Base-by-base conservation (phyloP, 169 alveolate genomes). In the Ichthyophthirius multifiliis region DNA sequence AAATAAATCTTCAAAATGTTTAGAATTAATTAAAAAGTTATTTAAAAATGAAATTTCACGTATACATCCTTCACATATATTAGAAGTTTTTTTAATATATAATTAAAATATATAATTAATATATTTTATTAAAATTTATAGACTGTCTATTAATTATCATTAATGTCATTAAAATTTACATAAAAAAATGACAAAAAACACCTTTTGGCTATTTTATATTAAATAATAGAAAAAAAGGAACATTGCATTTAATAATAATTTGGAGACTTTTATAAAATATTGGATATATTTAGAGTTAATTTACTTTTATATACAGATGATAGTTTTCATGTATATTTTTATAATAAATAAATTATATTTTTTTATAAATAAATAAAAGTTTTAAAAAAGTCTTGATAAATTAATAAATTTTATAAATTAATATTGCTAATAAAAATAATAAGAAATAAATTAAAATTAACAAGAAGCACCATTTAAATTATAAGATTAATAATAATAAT, bases 231-330 rank as follows among this genome's bases (percentile, higher is more conserved):
- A 15, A 39, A 16, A 55, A 55, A 39, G 31, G 41, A 55, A 27
- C 71, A 55, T 55, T 55, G 71, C 31, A 55, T 55, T 27, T 55
- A 27, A 55, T 27, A 39, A 20, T 34, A 55, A 55, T 55, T 27
- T 27, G 71, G 71, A 55, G 27, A 55, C 31, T 55, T 55, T 55
- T 55, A 55, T 55, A 55, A 55, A 55, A 55, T 55, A 55, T 27
- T 55, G 31, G 71, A 55, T 55, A 55, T 39, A 13, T 55, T 55
- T 55, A 23, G 71, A 55, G 34, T 55, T 39, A 55, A 55, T 27
- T 39, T 55, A 27, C 71, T 55, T 55, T 55, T 55, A 55, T 55
- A 27, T 55, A 55, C 9, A 55, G 71, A 55, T 55, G 71, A 55
- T 10, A 27, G 32, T 1, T 55, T 55, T 55, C 31, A 55, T 34